Conservation (phyloP, 208 protist species). For the Trypanosoma rangeli region DNA sequence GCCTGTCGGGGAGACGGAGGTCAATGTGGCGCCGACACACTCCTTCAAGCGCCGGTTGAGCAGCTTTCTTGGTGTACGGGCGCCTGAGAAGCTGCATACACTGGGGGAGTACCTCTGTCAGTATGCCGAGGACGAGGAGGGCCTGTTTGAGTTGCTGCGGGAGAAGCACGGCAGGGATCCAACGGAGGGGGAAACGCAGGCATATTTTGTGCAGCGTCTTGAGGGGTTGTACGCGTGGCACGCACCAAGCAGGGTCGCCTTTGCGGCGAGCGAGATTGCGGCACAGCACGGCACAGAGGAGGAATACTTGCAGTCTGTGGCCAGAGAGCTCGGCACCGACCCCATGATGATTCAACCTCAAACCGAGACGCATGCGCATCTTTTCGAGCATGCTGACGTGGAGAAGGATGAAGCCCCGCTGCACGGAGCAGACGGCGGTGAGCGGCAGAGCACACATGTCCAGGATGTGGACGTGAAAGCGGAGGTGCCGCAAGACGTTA, state of each 20-base stretch:
- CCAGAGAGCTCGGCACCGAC: neutral
- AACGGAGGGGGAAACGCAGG: slow-evolving; percentile 8
- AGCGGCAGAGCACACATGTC: neutral
- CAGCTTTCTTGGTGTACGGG: slow-evolving; percentile 21
- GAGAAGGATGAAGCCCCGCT: neutral
- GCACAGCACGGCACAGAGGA: slow-evolving; percentile 15
- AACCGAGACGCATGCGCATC: neutral
- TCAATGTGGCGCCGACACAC: neutral
- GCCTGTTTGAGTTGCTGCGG: slow-evolving; percentile 3
- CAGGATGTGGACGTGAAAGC: too few relatives aligned
- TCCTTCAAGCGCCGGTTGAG: slow-evolving; percentile 18
- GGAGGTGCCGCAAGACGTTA: too few relatives aligned
- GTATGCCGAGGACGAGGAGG: slow-evolving; percentile 6
- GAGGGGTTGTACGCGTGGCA: slow-evolving; percentile 12
- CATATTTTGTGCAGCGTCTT: slow-evolving; percentile 23
- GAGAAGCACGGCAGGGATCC: slow-evolving; percentile 11
- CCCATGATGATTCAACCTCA: neutral
- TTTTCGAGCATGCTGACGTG: neutral
- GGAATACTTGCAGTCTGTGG: slow-evolving; percentile 15
- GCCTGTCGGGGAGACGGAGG: neutral
- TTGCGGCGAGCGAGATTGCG: slow-evolving; percentile 4
- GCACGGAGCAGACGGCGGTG: too few relatives aligned
- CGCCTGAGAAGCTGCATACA: slow-evolving; percentile 7
- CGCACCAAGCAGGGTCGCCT: neutral
- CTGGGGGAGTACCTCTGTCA: slow-evolving; percentile 1